Conservation (phyloP, 1,139 yeast species). For the Hansenula sp. region DNA sequence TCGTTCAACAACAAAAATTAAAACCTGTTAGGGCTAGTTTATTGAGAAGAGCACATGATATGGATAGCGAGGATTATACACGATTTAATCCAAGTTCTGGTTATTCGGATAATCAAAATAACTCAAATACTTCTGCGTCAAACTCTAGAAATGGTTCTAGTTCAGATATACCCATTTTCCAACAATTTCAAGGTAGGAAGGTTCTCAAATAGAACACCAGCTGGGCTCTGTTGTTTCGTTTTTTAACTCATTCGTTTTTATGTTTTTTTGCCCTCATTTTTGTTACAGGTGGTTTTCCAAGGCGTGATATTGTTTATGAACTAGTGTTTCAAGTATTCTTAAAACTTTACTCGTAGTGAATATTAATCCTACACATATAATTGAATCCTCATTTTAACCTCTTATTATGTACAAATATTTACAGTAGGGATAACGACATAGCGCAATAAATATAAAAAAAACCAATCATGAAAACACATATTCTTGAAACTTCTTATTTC, state of each 20-base stretch:
- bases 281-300: too few species aligned
- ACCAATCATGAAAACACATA: neutral
- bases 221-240: too few species aligned
- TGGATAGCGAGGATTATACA: slow-evolving; percentile 22
- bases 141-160: neutral
- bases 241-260: neutral
- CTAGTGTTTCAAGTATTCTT: too few species aligned
- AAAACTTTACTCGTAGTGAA: too few species aligned
- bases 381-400: too few species aligned
- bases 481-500: slow-evolving; percentile 21
- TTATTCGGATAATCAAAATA: neutral
- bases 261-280: neutral
- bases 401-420: neutral
- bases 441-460: neutral
- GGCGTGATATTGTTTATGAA: too few species aligned
- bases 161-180: neutral
- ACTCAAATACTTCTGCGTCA: neutral
- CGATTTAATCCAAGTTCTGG: slow-evolving; percentile 7
- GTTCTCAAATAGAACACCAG: neutral
- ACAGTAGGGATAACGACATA: neutral
- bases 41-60: slow-evolving; percentile 17
- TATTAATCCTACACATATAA: neutral
- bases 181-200: slow-evolving; percentile 1
- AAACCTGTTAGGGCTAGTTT: slow-evolving; percentile 16
- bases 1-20: neutral